Evolutionary conservation across 768 basidiomycete genomes (phyloP).

Genomic region (Hericium coralloides): DNA sequence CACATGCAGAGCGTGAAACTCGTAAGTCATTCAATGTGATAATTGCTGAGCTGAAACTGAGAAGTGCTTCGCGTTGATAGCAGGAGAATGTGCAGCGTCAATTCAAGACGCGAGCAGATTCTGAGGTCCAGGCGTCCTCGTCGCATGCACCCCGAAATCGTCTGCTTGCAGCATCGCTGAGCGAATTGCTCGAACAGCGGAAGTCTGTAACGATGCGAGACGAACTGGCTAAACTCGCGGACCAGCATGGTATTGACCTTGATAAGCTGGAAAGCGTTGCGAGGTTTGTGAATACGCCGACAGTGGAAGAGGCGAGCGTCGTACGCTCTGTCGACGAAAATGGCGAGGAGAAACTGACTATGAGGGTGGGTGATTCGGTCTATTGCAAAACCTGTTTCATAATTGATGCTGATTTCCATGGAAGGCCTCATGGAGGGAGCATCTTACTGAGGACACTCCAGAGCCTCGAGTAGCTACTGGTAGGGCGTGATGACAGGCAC

Average conservation of each 20-base stretch:
- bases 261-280: slow-evolving; percentile 43
- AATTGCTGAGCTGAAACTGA: neutral
- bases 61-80: slow-evolving; percentile 16
- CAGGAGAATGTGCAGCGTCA: slow-evolving; percentile 27
- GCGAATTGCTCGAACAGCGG: slow-evolving; percentile 53
- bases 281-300: slow-evolving; percentile 55
- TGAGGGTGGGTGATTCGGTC: slow-evolving; percentile 32
- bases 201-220: slow-evolving; percentile 34
- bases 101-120: slow-evolving; percentile 43
- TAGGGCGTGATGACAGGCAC: neutral
- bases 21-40: slow-evolving; percentile 25
- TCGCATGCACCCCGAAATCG: slow-evolving; percentile 37
- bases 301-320: slow-evolving; percentile 39
- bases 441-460: neutral
- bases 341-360: slow-evolving; percentile 45
- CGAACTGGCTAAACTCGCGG: slow-evolving; percentile 43
- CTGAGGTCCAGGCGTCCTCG: slow-evolving; percentile 46
- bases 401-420: neutral
- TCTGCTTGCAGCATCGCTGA: slow-evolving; percentile 42
- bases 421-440: neutral
- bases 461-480: neutral
- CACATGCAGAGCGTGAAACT: slow-evolving; percentile 41
- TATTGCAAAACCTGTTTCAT: neutral
- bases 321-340: slow-evolving; percentile 38
- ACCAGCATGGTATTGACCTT: slow-evolving; percentile 46